These are phyloP conservation scores for Coelastrella sp. DNA, from an alignment of 139 green algal species.

Conservation along the genomic window DNA sequence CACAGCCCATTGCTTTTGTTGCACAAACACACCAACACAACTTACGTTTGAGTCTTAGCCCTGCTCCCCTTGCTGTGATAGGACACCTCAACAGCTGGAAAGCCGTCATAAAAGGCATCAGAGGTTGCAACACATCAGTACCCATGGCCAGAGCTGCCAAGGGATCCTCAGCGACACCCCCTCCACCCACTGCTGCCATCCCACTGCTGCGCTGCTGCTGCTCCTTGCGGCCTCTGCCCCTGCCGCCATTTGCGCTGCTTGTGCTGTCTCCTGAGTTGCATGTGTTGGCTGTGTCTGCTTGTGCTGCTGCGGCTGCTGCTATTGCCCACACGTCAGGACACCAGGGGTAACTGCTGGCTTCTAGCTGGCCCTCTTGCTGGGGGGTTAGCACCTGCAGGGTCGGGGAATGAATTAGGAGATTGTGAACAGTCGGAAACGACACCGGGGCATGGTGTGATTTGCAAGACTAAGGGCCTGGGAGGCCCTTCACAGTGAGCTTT, in stretches of 20 bases:
- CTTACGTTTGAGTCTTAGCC: conserved; percentile 45
- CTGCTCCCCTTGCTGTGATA: conserved; percentile 20
- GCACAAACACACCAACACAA: background rate
- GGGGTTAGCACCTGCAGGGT: conserved; percentile 25
- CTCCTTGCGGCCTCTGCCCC: background rate
- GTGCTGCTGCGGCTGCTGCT: conserved; percentile 16
- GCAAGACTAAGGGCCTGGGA: too few species aligned
- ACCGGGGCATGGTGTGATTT: background rate
- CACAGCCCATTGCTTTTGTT: background rate
- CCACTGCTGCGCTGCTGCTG: background rate
- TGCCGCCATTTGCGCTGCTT: conserved; percentile 1
- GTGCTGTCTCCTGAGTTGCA: conserved; percentile 4
- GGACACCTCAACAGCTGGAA: conserved; percentile 48
- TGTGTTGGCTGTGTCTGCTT: background rate
- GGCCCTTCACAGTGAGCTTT: too few species aligned
- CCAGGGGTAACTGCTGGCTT: conserved; percentile 46
- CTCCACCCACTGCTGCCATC: background rate
- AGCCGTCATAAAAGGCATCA: conserved; percentile 50
- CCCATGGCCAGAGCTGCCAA: conserved; percentile 38
- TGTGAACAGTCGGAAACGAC: background rate
- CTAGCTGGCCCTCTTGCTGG: conserved; percentile 43
- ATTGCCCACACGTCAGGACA: conserved; percentile 48
- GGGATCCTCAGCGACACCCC: conserved; percentile 9
- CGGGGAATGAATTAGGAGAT: too few species aligned
- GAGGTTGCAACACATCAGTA: conserved; percentile 46